Base-by-base conservation (phyloP, 768 basidiomycete species). In the Scleroderma citrinum region DNA sequence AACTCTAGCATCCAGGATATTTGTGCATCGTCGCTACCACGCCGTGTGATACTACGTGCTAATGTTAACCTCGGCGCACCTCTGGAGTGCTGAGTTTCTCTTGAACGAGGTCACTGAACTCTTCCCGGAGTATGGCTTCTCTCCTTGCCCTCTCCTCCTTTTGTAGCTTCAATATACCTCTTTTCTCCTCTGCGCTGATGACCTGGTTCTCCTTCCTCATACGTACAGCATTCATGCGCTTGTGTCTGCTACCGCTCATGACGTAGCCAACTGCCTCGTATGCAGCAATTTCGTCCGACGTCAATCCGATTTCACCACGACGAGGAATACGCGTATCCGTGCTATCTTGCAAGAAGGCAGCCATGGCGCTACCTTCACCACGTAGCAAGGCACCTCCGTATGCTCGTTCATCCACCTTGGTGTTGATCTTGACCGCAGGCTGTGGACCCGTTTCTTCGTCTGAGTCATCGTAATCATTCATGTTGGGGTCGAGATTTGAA, bases 121-220 rank as follows among this genome's bases (percentile, higher is more conserved):
- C 92, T 58, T 90, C 88, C 49, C 93, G 76, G 55, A 98, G 74
- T 58, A 92, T 84, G 6, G 85, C 74, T 70, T 99, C 96, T 59
- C 92, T 79, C 70, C 94, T 82, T 68, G 86, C 83, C 66, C 87
- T 81, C 71, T 99, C 96, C 66, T 97, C 95, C 64, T 75, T 87
- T 70, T 97, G 95, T 67, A 97, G 61, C 70, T 96, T 95, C 64
- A 98, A 64, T 50, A 98, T 94, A 31, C 92, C 90, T 30, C 96
- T 72, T 76, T 98, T 98, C 77, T 99, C 96, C 70, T 98, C 96
- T 2, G 95, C 93, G 59, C 87, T 91, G 64, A 99, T 99, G 55
- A 98, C 94, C 71, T 99, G 96, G 72, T 99, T 97, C 74, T 99
- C 96, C 76, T 98, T 98, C 63, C 95, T 75, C 83, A 99, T 89